Base-by-base conservation (phyloP, 2,329 filamentous ascomycete species). In the Paecilomyces fulvus region DNA sequence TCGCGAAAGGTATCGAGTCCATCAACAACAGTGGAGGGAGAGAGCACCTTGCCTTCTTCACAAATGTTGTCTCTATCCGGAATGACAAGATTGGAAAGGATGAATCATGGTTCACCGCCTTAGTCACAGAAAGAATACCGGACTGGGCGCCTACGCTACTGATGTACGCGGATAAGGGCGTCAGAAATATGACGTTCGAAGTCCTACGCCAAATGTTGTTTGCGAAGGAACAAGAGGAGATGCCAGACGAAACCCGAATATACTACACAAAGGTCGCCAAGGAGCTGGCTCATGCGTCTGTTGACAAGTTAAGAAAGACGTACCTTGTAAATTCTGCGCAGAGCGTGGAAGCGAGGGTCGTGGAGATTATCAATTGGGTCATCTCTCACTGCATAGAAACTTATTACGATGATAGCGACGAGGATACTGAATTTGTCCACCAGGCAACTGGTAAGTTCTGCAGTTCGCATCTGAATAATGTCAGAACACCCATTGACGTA, bases 61-160 rank as follows among this genome's bases (percentile, higher is more conserved):
- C 75, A 37, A 74, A 73, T 51, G 70, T 87, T n/a, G 74, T 81
- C 49, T 76, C 64, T n/a, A 55, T 69, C 21, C 65, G 66, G 23
- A 78, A 78, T 55, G 65, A 71, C 4, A 64, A 66, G 11, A 62
- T 74, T n/a, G 64, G 62, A 2, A 62, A 73, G 52, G 61, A 66
- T 25, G 64, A 70, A 9, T 56, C 60, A 14, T 72, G 68, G 64
- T 75, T 75, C 61, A 60, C 61, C 48, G 62, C 61, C 17, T 58
- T 67, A 30, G 66, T 77, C 20, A 64, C 79, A 30, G 67, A 75
- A 14, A 70, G 69, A n/a, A 66, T 79, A 12, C 70, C 71, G 1
- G 68, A 74, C 46, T 83, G 80, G 79, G 79, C 73, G 3, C 81
- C 81, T 8, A 72, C 74, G 1, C 66, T 83, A 12, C 74, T 83